Base-by-base conservation (phyloP, 306 rosid genomes). In the Rosa chinensis region DNA sequence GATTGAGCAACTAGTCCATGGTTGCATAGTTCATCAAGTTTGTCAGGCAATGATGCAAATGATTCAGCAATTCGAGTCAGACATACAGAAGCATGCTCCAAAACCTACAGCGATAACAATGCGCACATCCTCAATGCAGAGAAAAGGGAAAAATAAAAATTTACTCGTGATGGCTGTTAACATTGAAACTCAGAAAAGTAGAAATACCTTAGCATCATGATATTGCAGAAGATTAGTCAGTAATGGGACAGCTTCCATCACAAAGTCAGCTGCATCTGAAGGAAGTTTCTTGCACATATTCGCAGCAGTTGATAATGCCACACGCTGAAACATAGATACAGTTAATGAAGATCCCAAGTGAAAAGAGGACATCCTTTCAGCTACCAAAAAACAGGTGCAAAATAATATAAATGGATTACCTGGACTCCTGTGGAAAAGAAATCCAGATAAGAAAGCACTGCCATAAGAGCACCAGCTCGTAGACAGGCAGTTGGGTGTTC, bases 201-300 rank as follows among this genome's bases (percentile, higher is more conserved):
- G 20, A 32, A 10, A 73, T 78, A 92, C 99, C 96, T 96, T 93
- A 68, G 98, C 80, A 90, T 96, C 99, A 82, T 89, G 99, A 85
- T 93, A 91, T 81, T 96, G 99, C 82, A 96, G 97, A 77, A 96
- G 96, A 86, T 96, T 96, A 3, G 98, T 96, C 87, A 96, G 80
- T 61, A 91, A 90, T 28, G 99, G 99, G 70, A 96, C 98, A 59
- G 99, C 96, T 88, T 96, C 99, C 99, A 96, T 96, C 79, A 96
- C 99, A 87, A 96, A 96, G 82, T 96, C 99, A 72, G 98, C 90
- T 61, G 98, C 99, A 82, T 96, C 99, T n/a, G 98, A 89, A 74
- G 99, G 98, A 84, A 96, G 99, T 78, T 96, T 96, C 93, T 93
- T 96, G 90, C 99, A 96, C 97, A 96, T 96, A 80, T 96, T 96